Evolutionary conservation across 2,329 filamentous ascomycete genomes (phyloP), one percentile per base, ranked within the genome.

Genomic region (Proliferodiscus dingleyae): DNA sequence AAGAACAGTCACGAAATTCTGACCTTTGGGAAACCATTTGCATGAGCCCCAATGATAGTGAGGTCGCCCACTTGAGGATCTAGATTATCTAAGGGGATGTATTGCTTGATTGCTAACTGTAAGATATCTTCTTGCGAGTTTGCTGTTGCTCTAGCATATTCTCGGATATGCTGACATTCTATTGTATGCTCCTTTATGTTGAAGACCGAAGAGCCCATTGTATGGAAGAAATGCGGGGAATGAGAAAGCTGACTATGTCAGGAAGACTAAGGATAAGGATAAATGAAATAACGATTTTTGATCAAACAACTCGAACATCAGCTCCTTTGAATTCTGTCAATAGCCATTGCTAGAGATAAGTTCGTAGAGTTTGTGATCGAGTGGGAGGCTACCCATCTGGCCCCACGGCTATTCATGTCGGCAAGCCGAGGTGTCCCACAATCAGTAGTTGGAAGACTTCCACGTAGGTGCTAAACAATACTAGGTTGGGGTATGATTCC

Each of bases 21-120:
- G 64, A 87, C 87, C 75, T 96, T 97, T 9, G 88, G 86, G 56
- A 96, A 95, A 9, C 85, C 91, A 69, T 96, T 96, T 40, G 89
- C 91, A 68, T 96, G 90, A 4, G 85, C 84, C 9, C 78, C 89
- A 45, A 97, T 81, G 47, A 97, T 82, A 16, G 89, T 96, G 7
- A 96, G 71, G 65, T 93, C 87, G 26, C 87, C 87, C 1, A 80
- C 77, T 51, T 80, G 73, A 0, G 88, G 85, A 19, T 70, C 66
- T 0, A 71, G 74, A 57, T 90, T 89, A 60, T 83, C 77, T 45
- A 80, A 71, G 1, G 90, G 90, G 0, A 78, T 85, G 63, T 97
- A 97, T 63, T 96, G 88, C 71, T 95, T 96, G 43, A 96, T 77
- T 7, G 82, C 80, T 4, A 96, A 68, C 43, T 81, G 68, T 3